Base-by-base conservation (phyloP, 129 eudicot species). In the Flaveria linearis region DNA sequence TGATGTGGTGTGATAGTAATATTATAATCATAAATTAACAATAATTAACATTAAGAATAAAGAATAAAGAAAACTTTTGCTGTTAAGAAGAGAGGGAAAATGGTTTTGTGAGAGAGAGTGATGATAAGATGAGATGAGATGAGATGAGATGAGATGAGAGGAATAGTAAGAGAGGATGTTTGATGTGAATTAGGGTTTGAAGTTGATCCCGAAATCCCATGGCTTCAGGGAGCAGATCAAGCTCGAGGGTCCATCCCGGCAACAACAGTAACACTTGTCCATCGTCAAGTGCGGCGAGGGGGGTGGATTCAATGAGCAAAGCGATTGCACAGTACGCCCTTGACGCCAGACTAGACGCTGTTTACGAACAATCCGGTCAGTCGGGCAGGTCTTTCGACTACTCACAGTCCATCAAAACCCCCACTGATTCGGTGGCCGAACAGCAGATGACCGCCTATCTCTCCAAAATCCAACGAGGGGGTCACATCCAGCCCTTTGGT, bases 401-500 rank as follows among this genome's bases (percentile, higher is more conserved):
- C 64, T 87, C 94, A 2, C 92, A 91, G 11, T 89, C 96, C 3
- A 58, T 91, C 22, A 87, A 78, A 71, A 85, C 96, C 5, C 6
- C 85, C 3, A 83, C 88, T 12, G 70, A 81, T 12, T 86, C 90
- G 6, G 78, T 95, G 8, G 90, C 97, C 11, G 97, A 87, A 67
- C 87, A 85, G 71, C 92, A 95, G 72, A 87, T 95, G 74, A 83
- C 89, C 22, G 96, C 94, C 49, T 95, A 95, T 43, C 74, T 95
- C 46, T 84, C 94, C 22, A 87, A 72, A 74, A 89, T 95, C 61
- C 99, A 95, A 75, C 80, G 97, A 30, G 99, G 99, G 3, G 99
- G 99, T 2, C 87, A 57, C 73, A 87, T 91, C 36, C 99, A 95
- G 45, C 97, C 99, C 55, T 91, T 89, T 75, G 99, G 99, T 16